phyloP scores from a whole-genome alignment of 202 grass and related monocot genomes.

The Bolboschoenoplectus hybrid region DNA sequence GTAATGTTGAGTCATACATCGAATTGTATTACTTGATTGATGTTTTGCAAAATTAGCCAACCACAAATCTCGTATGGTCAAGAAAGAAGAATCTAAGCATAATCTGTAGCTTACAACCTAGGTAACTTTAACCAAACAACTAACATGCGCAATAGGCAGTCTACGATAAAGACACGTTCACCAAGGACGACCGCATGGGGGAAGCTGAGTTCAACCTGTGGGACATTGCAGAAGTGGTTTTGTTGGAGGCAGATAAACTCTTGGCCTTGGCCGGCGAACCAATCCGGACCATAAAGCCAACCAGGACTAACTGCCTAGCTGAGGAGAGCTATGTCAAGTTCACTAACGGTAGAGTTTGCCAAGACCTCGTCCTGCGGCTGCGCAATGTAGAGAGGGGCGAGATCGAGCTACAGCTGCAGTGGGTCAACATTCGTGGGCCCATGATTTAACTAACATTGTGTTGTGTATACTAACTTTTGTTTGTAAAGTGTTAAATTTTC shows the following conservation, averaged over 20 bases:
- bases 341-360: constrained; percentile 67
- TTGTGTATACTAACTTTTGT: neutral
- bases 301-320: constrained; percentile 67
- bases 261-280: constrained; percentile 45
- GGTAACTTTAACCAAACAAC: constrained; percentile 33
- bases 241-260: constrained; percentile 55
- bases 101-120: neutral
- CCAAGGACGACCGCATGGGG: constrained; percentile 79
- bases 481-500: constrained; percentile 2
- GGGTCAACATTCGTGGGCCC: constrained; percentile 27
- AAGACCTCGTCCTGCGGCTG: constrained; percentile 76
- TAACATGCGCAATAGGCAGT: constrained; percentile 61
- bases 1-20: neutral
- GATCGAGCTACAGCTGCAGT: constrained; percentile 47
- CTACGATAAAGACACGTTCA: constrained; percentile 93
- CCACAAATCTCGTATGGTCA: neutral
- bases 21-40: constrained; percentile 16
- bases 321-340: constrained; percentile 69
- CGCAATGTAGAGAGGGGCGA: constrained; percentile 69
- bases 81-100: constrained; percentile 21
- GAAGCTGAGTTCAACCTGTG: constrained; percentile 62
- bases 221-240: constrained; percentile 69
- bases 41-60: neutral
- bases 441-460: constrained; percentile 29
- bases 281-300: constrained; percentile 69